A percentile compares a stretch with the other conserved stretches of the same genome.
phyloP scores from a whole-genome alignment of 2,329 filamentous ascomycete species.

The Aspergillus sp. region DNA sequence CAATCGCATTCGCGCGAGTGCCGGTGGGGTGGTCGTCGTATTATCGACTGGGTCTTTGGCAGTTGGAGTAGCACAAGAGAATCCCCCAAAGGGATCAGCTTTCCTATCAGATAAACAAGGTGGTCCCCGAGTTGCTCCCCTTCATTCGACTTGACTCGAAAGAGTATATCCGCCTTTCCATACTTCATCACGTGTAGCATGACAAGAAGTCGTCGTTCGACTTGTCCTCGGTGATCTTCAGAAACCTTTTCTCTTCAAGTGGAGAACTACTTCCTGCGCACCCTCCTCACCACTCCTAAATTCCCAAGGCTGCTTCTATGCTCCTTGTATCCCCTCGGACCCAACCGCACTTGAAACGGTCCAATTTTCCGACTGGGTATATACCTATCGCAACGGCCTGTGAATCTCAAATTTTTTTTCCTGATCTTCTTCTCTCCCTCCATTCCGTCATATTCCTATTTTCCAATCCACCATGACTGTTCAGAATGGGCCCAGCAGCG shows the following conservation, averaged over 20 bases:
- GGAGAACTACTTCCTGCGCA: not conserved
- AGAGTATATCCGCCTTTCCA: not conserved
- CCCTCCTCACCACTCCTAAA: not conserved
- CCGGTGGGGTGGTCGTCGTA: not conserved
- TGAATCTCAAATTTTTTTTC: not conserved
- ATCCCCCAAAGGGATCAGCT: not conserved
- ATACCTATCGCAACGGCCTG: not conserved
- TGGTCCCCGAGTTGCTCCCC: not conserved
- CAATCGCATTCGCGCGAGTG: too few species aligned
- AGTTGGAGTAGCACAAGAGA: not conserved
- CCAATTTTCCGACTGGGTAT: not conserved
- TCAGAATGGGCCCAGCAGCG: not conserved
- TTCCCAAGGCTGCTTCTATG: not conserved
- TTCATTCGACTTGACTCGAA: not conserved
- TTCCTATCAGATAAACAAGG: not conserved
- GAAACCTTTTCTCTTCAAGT: not conserved
- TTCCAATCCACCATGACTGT: conserved; percentile 7
- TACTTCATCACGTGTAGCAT: too few species aligned
- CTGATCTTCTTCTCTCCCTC: not conserved
- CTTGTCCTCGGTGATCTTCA: too few species aligned
- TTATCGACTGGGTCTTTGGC: not conserved
- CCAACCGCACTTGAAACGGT: not conserved
- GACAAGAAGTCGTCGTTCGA: too few species aligned
- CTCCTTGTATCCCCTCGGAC: not conserved
- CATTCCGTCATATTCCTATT: not conserved